Conservation (phyloP, 2,329 filamentous ascomycete species). For the Cytospora piceicola region DNA sequence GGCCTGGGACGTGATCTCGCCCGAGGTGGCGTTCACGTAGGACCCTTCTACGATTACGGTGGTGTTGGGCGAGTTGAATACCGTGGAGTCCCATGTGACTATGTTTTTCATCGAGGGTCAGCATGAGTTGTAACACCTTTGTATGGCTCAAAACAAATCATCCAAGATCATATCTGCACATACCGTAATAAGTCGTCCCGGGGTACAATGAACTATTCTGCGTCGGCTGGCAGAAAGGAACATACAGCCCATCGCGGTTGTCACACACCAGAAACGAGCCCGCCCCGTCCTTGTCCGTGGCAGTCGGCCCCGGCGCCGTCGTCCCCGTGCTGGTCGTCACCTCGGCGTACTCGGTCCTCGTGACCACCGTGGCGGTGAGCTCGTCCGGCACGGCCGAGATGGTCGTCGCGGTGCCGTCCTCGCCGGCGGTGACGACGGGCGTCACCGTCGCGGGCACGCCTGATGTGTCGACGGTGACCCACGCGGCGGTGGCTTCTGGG, state of each 20-base stretch:
- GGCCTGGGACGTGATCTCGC: slow-evolving; percentile 36
- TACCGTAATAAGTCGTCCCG: slow-evolving; percentile 57
- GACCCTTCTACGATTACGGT: slow-evolving; percentile 43
- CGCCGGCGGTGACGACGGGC: slow-evolving; percentile 49
- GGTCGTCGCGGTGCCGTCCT: slow-evolving; percentile 47
- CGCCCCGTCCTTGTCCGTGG: slow-evolving; percentile 47
- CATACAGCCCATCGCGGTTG: slow-evolving; percentile 51
- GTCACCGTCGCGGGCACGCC: slow-evolving; percentile 54
- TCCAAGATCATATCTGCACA: slow-evolving; percentile 26
- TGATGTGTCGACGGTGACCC: slow-evolving; percentile 56
- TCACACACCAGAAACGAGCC: slow-evolving; percentile 56
- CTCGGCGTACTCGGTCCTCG: slow-evolving; percentile 39
- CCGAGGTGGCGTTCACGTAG: slow-evolving; percentile 46
- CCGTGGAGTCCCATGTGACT: slow-evolving; percentile 63
- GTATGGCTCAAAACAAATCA: too few relatives aligned
- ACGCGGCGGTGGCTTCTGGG: slow-evolving; percentile 44
- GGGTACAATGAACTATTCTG: slow-evolving; percentile 49
- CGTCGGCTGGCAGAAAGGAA: slow-evolving; percentile 57
- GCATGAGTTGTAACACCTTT: background rate
- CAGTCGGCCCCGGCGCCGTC: slow-evolving; percentile 49
- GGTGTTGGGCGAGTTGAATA: slow-evolving; percentile 50
- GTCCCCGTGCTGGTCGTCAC: slow-evolving; percentile 43
- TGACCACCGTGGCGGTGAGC: slow-evolving; percentile 44
- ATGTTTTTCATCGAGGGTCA: background rate
- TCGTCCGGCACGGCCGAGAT: slow-evolving; percentile 47